phyloP scores from a whole-genome alignment of 805 yeast genomes.

The Sugiyamaella mastotermitis region DNA sequence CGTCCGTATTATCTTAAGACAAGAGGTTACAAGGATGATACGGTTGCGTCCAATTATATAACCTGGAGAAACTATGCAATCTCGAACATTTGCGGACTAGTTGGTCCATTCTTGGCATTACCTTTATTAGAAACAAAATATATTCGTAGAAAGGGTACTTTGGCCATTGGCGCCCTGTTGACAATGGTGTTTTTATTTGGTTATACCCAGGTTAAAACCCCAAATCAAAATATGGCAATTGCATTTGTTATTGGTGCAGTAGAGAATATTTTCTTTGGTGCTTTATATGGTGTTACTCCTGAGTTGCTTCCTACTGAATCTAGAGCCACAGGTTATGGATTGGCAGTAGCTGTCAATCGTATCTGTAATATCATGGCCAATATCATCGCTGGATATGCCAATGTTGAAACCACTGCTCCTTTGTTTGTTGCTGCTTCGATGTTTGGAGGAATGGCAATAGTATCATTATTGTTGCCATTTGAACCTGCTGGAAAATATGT shows the following conservation, averaged over 20 bases:
- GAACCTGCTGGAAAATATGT: conserved; percentile 31
- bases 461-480: conserved; percentile 42
- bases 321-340: conserved; percentile 43
- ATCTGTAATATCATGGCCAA: conserved; percentile 43
- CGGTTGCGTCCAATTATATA: conserved; percentile 19
- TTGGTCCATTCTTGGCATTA: conserved; percentile 48
- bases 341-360: conserved; percentile 42
- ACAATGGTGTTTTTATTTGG: conserved; percentile 56
- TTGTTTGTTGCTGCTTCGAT: conserved; percentile 43
- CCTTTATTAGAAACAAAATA: conserved; percentile 18
- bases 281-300: conserved; percentile 45
- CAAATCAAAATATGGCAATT: conserved; percentile 46
- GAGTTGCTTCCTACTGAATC: conserved; percentile 36
- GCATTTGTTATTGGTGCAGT: conserved; percentile 29
- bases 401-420: conserved; percentile 41
- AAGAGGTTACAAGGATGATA: conserved; percentile 37
- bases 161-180: conserved; percentile 45
- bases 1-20: conserved; percentile 46
- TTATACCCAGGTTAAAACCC: conserved; percentile 54
- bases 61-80: conserved; percentile 32
- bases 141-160: conserved; percentile 53
- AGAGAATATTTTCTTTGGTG: conserved; percentile 33
- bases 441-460: conserved; percentile 39
- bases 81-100: conserved; percentile 41
- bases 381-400: conserved; percentile 42